phyloP scores from a whole-genome alignment of 768 basidiomycete genomes.

The Suillus bovinus region DNA sequence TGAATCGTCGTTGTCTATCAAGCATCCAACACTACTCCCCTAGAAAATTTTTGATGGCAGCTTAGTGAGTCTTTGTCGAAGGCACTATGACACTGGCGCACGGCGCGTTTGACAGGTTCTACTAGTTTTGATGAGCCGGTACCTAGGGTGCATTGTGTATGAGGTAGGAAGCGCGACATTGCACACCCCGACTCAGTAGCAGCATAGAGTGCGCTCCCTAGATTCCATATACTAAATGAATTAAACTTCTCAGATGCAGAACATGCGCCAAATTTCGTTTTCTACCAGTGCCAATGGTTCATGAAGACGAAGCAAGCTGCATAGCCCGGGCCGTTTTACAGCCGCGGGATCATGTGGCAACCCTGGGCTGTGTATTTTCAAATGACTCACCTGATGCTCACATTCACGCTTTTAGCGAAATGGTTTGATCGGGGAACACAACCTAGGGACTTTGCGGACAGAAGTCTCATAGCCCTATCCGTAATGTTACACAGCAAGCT shows the following conservation, averaged over 20 bases:
- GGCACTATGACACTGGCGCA: not conserved
- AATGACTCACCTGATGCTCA: not conserved
- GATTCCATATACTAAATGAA: not conserved
- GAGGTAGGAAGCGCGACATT: not conserved
- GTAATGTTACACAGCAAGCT: not conserved
- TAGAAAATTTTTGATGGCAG: not conserved
- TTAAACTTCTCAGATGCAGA: not conserved
- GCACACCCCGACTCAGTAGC: not conserved
- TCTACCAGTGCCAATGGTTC: not conserved
- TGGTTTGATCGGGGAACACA: not conserved
- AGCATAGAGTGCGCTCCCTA: not conserved
- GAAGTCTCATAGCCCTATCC: not conserved
- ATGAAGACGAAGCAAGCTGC: not conserved
- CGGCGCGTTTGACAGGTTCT: not conserved
- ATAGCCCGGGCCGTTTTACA: not conserved
- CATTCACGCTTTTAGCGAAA: not conserved
- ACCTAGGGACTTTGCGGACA: slow-evolving; percentile 1
- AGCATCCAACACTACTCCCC: not conserved
- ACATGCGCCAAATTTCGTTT: not conserved
- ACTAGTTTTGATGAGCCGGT: not conserved
- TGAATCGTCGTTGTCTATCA: not conserved
- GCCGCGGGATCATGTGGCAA: not conserved
- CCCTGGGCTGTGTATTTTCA: not conserved
- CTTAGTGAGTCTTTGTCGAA: not conserved
- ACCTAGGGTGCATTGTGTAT: not conserved